Percentiles rank a stretch among this genome's conserved stretches.
phyloP scores from a whole-genome alignment of 2,329 filamentous ascomycete genomes.

The Tolypocladium album region DNA sequence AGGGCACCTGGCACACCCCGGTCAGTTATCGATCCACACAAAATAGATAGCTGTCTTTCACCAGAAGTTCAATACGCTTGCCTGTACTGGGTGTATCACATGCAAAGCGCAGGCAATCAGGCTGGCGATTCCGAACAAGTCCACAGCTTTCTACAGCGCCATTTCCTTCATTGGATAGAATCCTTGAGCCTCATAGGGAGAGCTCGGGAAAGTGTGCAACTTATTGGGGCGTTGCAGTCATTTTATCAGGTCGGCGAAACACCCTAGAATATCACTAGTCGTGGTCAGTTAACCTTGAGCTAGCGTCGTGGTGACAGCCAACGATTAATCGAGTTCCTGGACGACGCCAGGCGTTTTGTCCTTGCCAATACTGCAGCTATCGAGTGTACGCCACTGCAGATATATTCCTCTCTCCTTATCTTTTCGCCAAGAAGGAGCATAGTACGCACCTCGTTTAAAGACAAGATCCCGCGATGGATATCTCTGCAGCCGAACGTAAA shows the following conservation, averaged over 20 bases:
- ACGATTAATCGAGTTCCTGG: neutral
- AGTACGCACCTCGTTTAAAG: neutral
- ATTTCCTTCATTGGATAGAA: neutral
- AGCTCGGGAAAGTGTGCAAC: neutral
- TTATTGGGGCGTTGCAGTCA: neutral
- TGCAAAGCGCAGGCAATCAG: neutral
- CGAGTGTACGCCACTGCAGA: neutral
- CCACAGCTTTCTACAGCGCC: neutral
- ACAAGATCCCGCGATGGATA: neutral
- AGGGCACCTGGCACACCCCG: neutral
- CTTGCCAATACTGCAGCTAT: neutral
- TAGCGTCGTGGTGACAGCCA: neutral
- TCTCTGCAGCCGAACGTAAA: neutral
- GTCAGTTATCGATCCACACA: neutral
- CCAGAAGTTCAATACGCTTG: neutral
- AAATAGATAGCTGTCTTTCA: neutral
- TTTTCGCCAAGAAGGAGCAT: neutral
- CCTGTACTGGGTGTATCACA: neutral
- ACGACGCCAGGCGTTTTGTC: neutral
- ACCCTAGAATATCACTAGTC: neutral
- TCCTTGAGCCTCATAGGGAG: neutral
- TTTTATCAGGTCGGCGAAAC: neutral
- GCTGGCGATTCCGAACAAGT: too few species aligned
- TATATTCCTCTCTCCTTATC: neutral
- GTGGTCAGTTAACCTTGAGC: fast-evolving